Evolutionary conservation across 805 yeast genomes (phyloP).

Genomic region (Priceomyces fermenticarens): DNA sequence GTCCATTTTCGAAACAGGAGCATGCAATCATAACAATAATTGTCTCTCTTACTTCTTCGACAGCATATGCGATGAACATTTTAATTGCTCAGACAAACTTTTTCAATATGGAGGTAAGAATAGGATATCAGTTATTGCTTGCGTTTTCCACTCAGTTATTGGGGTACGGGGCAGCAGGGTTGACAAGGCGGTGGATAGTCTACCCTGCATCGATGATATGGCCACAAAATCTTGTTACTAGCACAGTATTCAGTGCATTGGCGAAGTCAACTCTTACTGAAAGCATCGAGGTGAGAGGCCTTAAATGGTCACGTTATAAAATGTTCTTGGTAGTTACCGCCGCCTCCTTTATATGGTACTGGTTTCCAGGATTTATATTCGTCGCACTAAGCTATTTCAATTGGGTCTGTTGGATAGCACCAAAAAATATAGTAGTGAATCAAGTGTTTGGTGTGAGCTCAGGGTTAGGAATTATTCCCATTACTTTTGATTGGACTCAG

Average conservation of each 20-base stretch:
- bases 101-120: slow-evolving; percentile 7
- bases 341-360: slow-evolving; percentile 54
- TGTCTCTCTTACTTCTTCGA: slow-evolving; percentile 3
- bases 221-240: slow-evolving; percentile 60
- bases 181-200: slow-evolving; percentile 56
- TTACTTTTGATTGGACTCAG: slow-evolving; percentile 60
- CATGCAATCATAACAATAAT: slow-evolving; percentile 14
- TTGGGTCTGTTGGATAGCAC: slow-evolving; percentile 66
- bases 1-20: slow-evolving; percentile 17
- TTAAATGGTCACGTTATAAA: slow-evolving; percentile 58
- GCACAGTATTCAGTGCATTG: slow-evolving; percentile 39
- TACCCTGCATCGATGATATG: slow-evolving; percentile 65
- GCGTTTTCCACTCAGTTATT: slow-evolving; percentile 5
- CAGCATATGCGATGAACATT: slow-evolving; percentile 6
- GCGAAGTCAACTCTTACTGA: slow-evolving; percentile 55
- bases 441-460: slow-evolving; percentile 62
- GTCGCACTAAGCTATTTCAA: slow-evolving; percentile 58
- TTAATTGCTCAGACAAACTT: slow-evolving; percentile 10
- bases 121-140: slow-evolving; percentile 10
- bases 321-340: slow-evolving; percentile 50
- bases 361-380: slow-evolving; percentile 61
- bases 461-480: slow-evolving; percentile 67
- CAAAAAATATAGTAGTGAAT: slow-evolving; percentile 57
- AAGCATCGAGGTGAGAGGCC: slow-evolving; percentile 39
- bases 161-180: slow-evolving; percentile 31